These are phyloP conservation scores for Lycium ferocissimum DNA, from an alignment of 257 asterid genomes.

Conservation along the genomic window DNA sequence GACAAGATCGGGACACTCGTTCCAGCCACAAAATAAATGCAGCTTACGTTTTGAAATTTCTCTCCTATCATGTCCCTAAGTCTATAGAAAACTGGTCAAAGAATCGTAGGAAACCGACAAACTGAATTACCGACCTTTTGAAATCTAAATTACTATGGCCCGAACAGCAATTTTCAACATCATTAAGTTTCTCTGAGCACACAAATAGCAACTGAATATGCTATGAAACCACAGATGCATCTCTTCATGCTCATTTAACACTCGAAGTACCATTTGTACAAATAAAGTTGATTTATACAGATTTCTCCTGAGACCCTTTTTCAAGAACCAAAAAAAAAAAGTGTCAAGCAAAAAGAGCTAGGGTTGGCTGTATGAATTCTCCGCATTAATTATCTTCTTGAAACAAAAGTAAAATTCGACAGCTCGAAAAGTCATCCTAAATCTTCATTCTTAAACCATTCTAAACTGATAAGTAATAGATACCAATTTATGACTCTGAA, in stretches of 20 bases:
- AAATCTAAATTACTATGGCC: neutral
- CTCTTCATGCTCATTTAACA: neutral
- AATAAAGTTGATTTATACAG: neutral
- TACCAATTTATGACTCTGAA: neutral
- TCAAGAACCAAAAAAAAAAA: neutral
- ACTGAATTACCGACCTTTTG: conserved; percentile 35
- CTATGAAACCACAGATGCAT: neutral
- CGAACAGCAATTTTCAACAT: neutral
- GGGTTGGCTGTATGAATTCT: neutral
- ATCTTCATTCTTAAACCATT: conserved; percentile 14
- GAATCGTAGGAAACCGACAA: conserved; percentile 28
- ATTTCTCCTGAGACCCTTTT: neutral
- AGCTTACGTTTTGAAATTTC: neutral
- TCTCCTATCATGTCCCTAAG: neutral
- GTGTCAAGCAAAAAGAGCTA: neutral
- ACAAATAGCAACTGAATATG: neutral
- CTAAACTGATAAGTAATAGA: neutral
- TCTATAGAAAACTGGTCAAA: neutral
- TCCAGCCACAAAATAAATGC: neutral
- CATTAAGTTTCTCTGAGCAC: neutral
- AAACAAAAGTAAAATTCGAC: neutral
- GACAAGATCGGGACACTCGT: conserved; percentile 1
- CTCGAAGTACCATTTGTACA: neutral
- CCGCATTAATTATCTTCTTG: neutral
- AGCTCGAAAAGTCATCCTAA: neutral